Percentiles rank a stretch among this genome's conserved stretches.
These are phyloP conservation scores for Epichloe coenophiala DNA, from an alignment of 2,329 filamentous ascomycete genomes.

Conservation along the genomic window DNA sequence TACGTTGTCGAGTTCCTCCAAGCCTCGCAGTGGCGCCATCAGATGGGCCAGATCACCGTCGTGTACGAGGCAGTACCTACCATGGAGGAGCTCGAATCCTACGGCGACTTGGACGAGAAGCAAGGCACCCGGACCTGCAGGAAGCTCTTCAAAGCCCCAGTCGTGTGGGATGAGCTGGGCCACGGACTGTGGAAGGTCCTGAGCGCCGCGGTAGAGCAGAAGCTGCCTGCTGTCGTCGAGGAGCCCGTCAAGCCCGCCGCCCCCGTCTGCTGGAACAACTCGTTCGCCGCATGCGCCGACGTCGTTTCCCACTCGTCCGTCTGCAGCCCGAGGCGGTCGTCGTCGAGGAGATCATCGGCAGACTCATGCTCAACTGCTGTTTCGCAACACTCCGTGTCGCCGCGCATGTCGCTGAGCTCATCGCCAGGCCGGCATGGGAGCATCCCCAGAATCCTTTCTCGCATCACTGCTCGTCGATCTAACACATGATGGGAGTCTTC, in stretches of 20 bases:
- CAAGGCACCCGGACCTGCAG: conserved; percentile 23
- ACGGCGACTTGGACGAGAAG: conserved; percentile 18
- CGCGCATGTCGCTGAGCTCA: conserved; percentile 5
- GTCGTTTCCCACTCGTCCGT: not conserved
- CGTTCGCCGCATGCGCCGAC: not conserved
- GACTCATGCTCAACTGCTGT: conserved; percentile 3
- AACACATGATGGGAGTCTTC: not conserved
- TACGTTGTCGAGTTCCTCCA: conserved; percentile 20
- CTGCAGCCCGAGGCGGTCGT: conserved; percentile 1
- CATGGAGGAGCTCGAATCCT: conserved; percentile 20
- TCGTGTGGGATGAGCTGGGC: conserved; percentile 25
- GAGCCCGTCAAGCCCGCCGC: not conserved
- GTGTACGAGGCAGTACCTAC: conserved; percentile 20
- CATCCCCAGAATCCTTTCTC: conserved; percentile 6
- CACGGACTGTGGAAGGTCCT: conserved; percentile 20
- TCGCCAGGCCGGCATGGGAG: conserved; percentile 6
- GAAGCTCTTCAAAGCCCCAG: conserved; percentile 23
- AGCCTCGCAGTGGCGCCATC: conserved; percentile 16
- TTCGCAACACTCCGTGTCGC: conserved; percentile 3
- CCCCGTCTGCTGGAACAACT: conserved; percentile 1
- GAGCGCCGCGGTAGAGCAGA: conserved; percentile 8
- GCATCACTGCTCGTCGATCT: conserved; percentile 5
- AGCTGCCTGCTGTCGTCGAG: conserved; percentile 1
- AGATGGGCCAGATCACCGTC: conserved; percentile 21
- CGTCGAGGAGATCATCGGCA: conserved; percentile 3